phyloP scores from a whole-genome alignment of 2,329 filamentous ascomycete species.

The Diaporthe helianthi region DNA sequence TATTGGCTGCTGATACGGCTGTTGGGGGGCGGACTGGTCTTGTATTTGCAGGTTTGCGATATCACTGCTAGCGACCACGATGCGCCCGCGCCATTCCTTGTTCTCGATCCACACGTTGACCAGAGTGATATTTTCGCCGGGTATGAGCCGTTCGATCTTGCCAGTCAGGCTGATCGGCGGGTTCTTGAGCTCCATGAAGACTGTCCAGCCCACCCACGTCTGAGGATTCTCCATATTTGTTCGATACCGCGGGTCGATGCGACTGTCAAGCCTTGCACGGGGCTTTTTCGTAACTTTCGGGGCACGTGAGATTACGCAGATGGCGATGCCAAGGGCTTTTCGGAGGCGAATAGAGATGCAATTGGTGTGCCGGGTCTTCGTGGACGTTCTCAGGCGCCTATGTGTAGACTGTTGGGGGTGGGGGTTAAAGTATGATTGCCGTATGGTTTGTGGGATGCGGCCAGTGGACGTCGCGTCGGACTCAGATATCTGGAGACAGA shows the following conservation, averaged over 20 bases:
- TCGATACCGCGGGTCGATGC: conserved; percentile 1
- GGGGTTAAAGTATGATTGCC: conserved; percentile 1
- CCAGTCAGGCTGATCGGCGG: conserved; percentile 32
- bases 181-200: conserved; percentile 31
- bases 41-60: conserved; percentile 33
- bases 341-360: neutral
- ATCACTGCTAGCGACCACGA: conserved; percentile 30
- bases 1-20: conserved; percentile 23
- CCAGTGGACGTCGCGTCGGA: neutral
- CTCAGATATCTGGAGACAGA: neutral
- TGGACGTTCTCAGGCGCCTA: conserved; percentile 4
- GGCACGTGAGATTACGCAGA: conserved; percentile 10
- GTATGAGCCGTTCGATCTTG: conserved; percentile 32
- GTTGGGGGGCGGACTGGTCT: conserved; percentile 2
- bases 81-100: conserved; percentile 19
- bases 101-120: conserved; percentile 31
- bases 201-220: conserved; percentile 28
- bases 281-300: neutral
- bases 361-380: neutral
- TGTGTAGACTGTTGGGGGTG: conserved; percentile 14
- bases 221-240: conserved; percentile 22
- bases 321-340: neutral
- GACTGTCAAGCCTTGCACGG: conserved; percentile 7
- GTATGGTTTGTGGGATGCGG: conserved; percentile 23
- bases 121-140: conserved; percentile 31